A percentile compares a stretch with the other conserved stretches of the same genome.
Evolutionary conservation across 805 yeast species (phyloP).

Genomic region (Metschnikowia cubensis): DNA sequence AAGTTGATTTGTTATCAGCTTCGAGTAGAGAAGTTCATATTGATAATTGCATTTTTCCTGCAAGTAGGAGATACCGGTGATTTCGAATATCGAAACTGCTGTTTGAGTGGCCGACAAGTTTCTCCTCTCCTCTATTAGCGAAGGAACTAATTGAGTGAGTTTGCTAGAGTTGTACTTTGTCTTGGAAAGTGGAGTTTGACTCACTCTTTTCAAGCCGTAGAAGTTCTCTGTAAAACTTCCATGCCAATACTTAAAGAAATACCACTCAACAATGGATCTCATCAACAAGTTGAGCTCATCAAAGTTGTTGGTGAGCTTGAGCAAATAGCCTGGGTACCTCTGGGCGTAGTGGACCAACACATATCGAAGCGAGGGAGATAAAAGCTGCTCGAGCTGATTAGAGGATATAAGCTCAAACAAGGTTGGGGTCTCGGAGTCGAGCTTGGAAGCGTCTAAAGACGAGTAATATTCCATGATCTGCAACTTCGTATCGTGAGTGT

Average conservation of each 20-base stretch:
- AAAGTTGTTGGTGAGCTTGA: constrained; percentile 59
- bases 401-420: constrained; percentile 85
- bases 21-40: constrained; percentile 61
- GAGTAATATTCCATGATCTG: constrained; percentile 73
- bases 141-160: constrained; percentile 35
- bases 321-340: constrained; percentile 65
- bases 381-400: constrained; percentile 66
- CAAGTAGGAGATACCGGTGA: constrained; percentile 66
- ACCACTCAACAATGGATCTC: constrained; percentile 66
- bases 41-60: constrained; percentile 62
- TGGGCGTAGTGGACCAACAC: constrained; percentile 78
- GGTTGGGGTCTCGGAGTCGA: constrained; percentile 78
- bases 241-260: constrained; percentile 68
- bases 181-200: constrained; percentile 31
- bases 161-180: constrained; percentile 28
- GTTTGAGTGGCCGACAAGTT: constrained; percentile 53
- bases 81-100: constrained; percentile 49
- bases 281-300: constrained; percentile 69
- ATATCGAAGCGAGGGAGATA: constrained; percentile 80
- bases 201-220: constrained; percentile 76
- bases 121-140: constrained; percentile 47
- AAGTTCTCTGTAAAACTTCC: constrained; percentile 88
- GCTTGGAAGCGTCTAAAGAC: constrained; percentile 68
- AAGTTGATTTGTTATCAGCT: constrained; percentile 48
- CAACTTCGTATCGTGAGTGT: background rate